These are phyloP conservation scores for Carnegiea gigantea DNA, from an alignment of 179 eudicot genomes.

Conservation along the genomic window DNA sequence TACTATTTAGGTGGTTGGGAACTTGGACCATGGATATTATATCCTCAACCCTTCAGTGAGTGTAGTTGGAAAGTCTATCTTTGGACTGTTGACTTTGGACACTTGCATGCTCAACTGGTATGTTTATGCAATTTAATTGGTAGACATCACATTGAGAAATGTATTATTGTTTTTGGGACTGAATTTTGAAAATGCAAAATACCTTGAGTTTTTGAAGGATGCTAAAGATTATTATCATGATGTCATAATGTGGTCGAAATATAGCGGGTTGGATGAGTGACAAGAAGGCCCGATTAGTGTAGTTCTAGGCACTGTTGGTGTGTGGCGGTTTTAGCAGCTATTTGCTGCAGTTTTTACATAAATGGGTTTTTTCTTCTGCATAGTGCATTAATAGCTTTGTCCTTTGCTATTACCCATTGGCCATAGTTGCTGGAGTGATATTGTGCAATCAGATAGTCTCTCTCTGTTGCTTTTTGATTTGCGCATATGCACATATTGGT, in stretches of 20 bases:
- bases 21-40: neutral
- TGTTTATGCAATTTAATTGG: neutral
- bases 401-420: neutral
- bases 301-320: neutral
- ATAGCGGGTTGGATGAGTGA: neutral
- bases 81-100: neutral
- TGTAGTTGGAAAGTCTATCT: neutral
- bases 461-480: neutral
- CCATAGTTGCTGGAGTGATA: neutral
- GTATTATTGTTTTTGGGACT: neutral
- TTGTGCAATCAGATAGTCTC: neutral
- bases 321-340: neutral
- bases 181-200: neutral
- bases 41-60: neutral
- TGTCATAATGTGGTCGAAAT: neutral
- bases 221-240: neutral
- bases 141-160: neutral
- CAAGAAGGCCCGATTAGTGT: neutral
- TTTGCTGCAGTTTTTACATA: neutral
- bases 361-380: neutral
- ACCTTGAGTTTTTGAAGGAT: neutral
- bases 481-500: neutral
- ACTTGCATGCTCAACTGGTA: neutral
- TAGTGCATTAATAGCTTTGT: neutral
- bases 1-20: slow-evolving; percentile 1